These are phyloP conservation scores for Myotisia sp. DNA, from an alignment of 2,329 filamentous ascomycete genomes.

Conservation along the genomic window DNA sequence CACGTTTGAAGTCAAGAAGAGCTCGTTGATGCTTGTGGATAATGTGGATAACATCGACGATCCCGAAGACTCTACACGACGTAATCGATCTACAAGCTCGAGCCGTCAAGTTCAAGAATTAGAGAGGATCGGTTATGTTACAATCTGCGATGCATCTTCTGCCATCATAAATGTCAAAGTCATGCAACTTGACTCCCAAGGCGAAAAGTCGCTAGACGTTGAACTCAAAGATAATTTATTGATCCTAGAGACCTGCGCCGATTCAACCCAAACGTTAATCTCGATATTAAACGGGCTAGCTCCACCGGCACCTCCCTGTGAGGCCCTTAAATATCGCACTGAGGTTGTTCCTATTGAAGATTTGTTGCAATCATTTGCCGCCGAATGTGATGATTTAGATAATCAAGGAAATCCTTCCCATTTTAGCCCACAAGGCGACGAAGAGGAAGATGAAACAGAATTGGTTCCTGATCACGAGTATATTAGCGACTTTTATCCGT, in stretches of 20 bases:
- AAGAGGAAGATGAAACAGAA: constrained; percentile 26
- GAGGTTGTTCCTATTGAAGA: constrained; percentile 75
- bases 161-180: constrained; percentile 56
- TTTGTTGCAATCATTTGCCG: constrained; percentile 77
- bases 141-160: constrained; percentile 74
- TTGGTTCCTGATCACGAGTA: constrained; percentile 32
- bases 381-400: constrained; percentile 37
- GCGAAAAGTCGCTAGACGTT: constrained; percentile 56
- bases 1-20: constrained; percentile 58
- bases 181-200: constrained; percentile 40
- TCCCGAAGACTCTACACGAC: constrained; percentile 21
- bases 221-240: constrained; percentile 75
- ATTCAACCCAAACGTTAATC: constrained; percentile 88
- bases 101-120: constrained; percentile 37
- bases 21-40: constrained; percentile 71
- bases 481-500: constrained; percentile 43
- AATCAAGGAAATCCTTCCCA: neutral
- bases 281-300: constrained; percentile 62
- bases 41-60: constrained; percentile 42
- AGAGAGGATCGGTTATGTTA: constrained; percentile 59
- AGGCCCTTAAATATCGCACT: constrained; percentile 72
- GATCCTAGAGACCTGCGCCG: constrained; percentile 86
- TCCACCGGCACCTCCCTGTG: constrained; percentile 70
- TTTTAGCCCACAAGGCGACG: constrained; percentile 20
- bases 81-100: constrained; percentile 17